Evolutionary conservation across 2,329 filamentous ascomycete genomes (phyloP).

Genomic region (Gliomastix tumulicola): DNA sequence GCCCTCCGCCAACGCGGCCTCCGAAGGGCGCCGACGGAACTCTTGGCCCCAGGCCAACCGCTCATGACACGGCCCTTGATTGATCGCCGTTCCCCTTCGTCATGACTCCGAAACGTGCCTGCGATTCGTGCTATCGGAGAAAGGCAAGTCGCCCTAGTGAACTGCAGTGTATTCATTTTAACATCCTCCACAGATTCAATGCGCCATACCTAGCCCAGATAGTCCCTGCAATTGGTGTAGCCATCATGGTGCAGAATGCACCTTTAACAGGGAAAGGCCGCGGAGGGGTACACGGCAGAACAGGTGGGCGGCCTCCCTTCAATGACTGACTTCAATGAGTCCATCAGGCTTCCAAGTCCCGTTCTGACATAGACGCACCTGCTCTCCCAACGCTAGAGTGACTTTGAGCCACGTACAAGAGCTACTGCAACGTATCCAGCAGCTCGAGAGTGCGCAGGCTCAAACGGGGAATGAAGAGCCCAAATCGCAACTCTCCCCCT

Average conservation of each 20-base stretch:
- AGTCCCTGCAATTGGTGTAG: conserved; percentile 40
- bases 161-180: neutral
- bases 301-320: no score
- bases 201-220: conserved; percentile 28
- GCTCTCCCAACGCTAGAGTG: neutral
- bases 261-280: conserved; percentile 22
- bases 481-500: no score
- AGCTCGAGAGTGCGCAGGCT: neutral
- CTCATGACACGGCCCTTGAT: no score
- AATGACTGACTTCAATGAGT: no score
- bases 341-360: neutral
- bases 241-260: conserved; percentile 38
- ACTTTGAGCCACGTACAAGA: conserved; percentile 1
- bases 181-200: conserved; percentile 36
- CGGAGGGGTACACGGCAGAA: no score
- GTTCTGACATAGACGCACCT: neutral
- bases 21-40: no score
- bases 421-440: conserved; percentile 1
- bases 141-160: conserved; percentile 26
- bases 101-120: conserved; percentile 20
- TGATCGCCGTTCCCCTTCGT: no score
- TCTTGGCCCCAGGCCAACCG: no score
- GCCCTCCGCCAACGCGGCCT: no score
- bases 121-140: conserved; percentile 40
- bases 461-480: no score